These are phyloP conservation scores for Labyrinthula sp. DNA, from an alignment of 352 stramenopile genomes.

Conservation along the genomic window DNA sequence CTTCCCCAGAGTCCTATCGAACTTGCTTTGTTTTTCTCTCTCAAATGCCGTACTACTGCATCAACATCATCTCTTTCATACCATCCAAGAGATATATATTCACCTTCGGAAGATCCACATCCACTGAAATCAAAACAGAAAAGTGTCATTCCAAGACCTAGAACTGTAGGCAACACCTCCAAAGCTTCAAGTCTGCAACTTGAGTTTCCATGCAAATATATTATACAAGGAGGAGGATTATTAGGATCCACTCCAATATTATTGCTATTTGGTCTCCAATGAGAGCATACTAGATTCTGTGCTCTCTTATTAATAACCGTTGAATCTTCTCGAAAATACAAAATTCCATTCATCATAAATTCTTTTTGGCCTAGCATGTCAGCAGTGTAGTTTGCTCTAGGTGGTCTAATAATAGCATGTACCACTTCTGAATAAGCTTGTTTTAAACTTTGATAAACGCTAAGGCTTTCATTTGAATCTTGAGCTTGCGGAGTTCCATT, in stretches of 20 bases:
- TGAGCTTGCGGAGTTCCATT: too few species aligned
- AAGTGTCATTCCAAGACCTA: conserved; percentile 72
- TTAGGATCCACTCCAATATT: conserved; percentile 32
- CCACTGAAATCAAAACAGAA: conserved; percentile 89
- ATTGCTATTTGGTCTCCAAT: conserved; percentile 70
- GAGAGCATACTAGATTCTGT: conserved; percentile 69
- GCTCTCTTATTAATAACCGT: conserved; percentile 44
- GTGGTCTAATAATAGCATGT: conserved; percentile 87
- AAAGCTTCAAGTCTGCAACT: conserved; percentile 78
- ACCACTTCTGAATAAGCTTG: conserved; percentile 72
- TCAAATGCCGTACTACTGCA: conserved; percentile 74
- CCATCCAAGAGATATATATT: conserved; percentile 85
- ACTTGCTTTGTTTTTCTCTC: conserved; percentile 59
- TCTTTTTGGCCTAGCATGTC: conserved; percentile 57
- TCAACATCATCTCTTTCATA: conserved; percentile 73
- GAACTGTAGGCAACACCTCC: conserved; percentile 54
- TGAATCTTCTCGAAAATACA: conserved; percentile 75
- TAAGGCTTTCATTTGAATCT: too few species aligned
- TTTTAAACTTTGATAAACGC: conserved; percentile 9
- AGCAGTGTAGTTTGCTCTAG: conserved; percentile 63
- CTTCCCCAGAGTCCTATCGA: conserved; percentile 85
- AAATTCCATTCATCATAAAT: conserved; percentile 60
- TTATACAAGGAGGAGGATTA: conserved; percentile 55
- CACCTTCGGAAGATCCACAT: conserved; percentile 76
- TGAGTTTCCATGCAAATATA: conserved; percentile 94